Base-by-base conservation (phyloP, 164 flowering plant species). In the Tetracentron sinense region DNA sequence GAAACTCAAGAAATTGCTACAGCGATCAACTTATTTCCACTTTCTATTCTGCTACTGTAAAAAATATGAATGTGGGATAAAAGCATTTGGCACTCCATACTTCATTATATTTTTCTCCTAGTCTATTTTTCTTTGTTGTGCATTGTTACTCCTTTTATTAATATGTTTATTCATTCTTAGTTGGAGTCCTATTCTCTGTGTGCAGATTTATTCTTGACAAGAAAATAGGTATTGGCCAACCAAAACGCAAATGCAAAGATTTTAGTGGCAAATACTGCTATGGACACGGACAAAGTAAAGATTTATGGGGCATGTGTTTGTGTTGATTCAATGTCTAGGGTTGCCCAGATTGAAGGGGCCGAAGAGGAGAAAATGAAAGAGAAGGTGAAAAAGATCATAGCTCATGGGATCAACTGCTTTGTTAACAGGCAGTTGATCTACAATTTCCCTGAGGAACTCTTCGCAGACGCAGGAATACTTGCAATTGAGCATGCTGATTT, bases 401-500 rank as follows among this genome's bases (percentile, higher is more conserved):
- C 58, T 49, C 99, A 92, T 80, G 99, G 96, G 58, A 94, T 91
- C 49, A 94, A 94, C 70, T 94, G 99, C 75, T 91, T 94, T 71
- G 90, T 91, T 4, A 94, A 94, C 67, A 77, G 99, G 64, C 99
- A 92, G 75, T 73, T 95, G 70, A 95, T 92, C 42, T 95, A 95
- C 88, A 95, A 95, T 75, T 91, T 85, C 69, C 99, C 99, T 0
- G 99, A 94, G 76, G 97, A 94, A 69, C 88, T 91, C 63, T 94
- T 94, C 81, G 99, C 99, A 42, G 97, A 91, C 75, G 96, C 97
- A 3, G 99, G 99, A 69, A 67, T 94, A 33, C 92, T 94, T 70
- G 97, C 97, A 20, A 91, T 92, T 78, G 99, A 94, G 82, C 97
- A 94, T 85, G 97, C 99, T 63, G 99, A 94, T 80, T 94, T 94